Conservation (phyloP, 164 flowering plant species). For the Houttuynia cordata region DNA sequence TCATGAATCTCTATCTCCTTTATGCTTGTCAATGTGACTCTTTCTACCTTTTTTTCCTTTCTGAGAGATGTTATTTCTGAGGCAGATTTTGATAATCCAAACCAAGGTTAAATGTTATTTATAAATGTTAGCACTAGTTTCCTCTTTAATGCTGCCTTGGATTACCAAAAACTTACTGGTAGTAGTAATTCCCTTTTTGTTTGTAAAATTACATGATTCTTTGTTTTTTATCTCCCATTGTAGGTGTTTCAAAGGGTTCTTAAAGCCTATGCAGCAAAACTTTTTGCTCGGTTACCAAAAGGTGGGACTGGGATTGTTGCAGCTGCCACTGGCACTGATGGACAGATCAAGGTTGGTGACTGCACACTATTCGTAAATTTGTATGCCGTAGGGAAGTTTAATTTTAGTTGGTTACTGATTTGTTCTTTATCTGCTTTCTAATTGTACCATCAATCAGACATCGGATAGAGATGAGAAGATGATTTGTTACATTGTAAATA, state of each 20-base stretch:
- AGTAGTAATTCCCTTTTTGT: neutral
- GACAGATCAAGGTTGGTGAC: slow-evolving; percentile 76
- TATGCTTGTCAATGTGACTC: neutral
- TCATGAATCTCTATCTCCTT: too few relatives aligned
- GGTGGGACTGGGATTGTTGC: slow-evolving; percentile 95
- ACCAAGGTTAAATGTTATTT: too few relatives aligned
- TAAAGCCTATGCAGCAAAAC: slow-evolving; percentile 83
- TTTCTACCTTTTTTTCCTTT: neutral
- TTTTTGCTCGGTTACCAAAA: slow-evolving; percentile 74
- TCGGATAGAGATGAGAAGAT: slow-evolving; percentile 84
- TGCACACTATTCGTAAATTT: slow-evolving; percentile 4
- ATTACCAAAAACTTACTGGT: too few relatives aligned
- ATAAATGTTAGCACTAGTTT: too few relatives aligned
- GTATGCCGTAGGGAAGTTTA: too few relatives aligned
- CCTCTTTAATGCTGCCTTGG: too few relatives aligned
- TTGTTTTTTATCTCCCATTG: slow-evolving; percentile 2
- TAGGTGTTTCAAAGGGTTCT: slow-evolving; percentile 88
- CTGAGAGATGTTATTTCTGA: too few relatives aligned
- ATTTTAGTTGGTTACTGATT: neutral
- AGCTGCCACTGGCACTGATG: slow-evolving; percentile 97
- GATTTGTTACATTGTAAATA: slow-evolving; percentile 87
- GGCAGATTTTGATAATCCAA: too few relatives aligned
- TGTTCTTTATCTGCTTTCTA: neutral
- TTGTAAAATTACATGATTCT: neutral
- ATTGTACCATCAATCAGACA: slow-evolving; percentile 30